Conservation (phyloP, 2,329 filamentous ascomycete genomes). For the Pseudocercospora macadamiae region DNA sequence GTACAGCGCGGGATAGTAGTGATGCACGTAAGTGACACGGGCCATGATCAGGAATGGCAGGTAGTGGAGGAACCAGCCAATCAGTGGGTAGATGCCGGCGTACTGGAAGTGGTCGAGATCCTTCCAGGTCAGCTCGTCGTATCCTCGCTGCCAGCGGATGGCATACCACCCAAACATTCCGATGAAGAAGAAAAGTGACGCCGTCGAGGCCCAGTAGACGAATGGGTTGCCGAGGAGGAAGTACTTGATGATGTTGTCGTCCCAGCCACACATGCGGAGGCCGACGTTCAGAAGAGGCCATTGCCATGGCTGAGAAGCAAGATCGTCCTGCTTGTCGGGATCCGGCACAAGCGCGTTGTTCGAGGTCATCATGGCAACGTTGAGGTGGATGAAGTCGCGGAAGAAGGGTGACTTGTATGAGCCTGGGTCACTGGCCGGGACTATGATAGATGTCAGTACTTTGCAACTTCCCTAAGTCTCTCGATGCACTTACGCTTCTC, state of each 20-base stretch:
- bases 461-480: neutral
- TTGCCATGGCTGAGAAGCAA: slow-evolving; percentile 97
- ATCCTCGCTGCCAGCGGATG: slow-evolving; percentile 94
- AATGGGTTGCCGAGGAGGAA: slow-evolving; percentile 96
- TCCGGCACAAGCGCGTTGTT: slow-evolving; percentile 98
- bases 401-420: slow-evolving; percentile 96
- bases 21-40: slow-evolving; percentile 97
- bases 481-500: slow-evolving; percentile 73
- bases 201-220: slow-evolving; percentile 93
- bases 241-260: slow-evolving; percentile 93
- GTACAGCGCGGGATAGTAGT: slow-evolving; percentile 98
- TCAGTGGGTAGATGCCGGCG: slow-evolving; percentile 83
- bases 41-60: slow-evolving; percentile 96
- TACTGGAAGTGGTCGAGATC: slow-evolving; percentile 97
- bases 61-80: slow-evolving; percentile 97
- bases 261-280: slow-evolving; percentile 98
- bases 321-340: slow-evolving; percentile 97
- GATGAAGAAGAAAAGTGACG: slow-evolving; percentile 72
- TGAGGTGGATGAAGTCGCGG: slow-evolving; percentile 95
- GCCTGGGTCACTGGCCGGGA: slow-evolving; percentile 84
- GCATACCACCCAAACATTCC: slow-evolving; percentile 80
- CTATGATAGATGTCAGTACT: slow-evolving; percentile 53
- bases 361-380: slow-evolving; percentile 99
- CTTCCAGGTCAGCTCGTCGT: slow-evolving; percentile 73
- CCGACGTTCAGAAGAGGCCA: slow-evolving; percentile 96